Percentiles rank a stretch among this genome's conserved stretches.
Conservation (phyloP, 768 basidiomycete species). For the Auricularia heimuer region DNA sequence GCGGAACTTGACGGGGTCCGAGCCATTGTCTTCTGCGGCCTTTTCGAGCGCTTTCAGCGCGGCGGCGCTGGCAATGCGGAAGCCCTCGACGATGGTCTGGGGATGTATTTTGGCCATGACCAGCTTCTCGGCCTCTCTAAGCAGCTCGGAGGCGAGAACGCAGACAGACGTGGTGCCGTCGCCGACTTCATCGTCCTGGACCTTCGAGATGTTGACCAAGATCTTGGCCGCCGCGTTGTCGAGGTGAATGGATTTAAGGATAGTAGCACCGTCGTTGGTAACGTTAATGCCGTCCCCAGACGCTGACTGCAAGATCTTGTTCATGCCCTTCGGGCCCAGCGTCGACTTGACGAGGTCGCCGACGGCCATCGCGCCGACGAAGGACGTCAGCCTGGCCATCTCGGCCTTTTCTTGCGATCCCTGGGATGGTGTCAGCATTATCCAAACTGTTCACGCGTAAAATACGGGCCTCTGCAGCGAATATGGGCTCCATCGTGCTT, state of each 20-base stretch:
- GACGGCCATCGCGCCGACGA: slow-evolving; percentile 93
- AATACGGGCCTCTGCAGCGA: background rate
- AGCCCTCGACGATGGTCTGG: slow-evolving; percentile 96
- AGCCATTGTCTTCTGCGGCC: slow-evolving; percentile 73
- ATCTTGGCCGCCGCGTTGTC: slow-evolving; percentile 99
- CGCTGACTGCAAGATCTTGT: slow-evolving; percentile 93
- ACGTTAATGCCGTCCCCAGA: slow-evolving; percentile 90
- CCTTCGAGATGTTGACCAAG: slow-evolving; percentile 98
- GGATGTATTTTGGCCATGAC: slow-evolving; percentile 91
- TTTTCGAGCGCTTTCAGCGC: slow-evolving; percentile 78
- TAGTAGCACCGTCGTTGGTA: slow-evolving; percentile 98
- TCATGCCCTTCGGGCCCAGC: slow-evolving; percentile 98
- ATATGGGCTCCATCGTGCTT: background rate
- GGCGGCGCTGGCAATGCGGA: slow-evolving; percentile 78
- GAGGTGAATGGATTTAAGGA: slow-evolving; percentile 92
- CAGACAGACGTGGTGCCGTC: slow-evolving; percentile 91
- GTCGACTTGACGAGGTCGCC: slow-evolving; percentile 99
- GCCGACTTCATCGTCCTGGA: slow-evolving; percentile 99
- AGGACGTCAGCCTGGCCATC: slow-evolving; percentile 95
- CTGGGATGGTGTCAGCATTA: slow-evolving; percentile 12
- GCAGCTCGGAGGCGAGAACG: slow-evolving; percentile 81
- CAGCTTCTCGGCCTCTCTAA: slow-evolving; percentile 92
- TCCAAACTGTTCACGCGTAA: background rate
- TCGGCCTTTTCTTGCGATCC: slow-evolving; percentile 82
- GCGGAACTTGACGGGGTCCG: slow-evolving; percentile 66